Base-by-base conservation (phyloP, 495 filamentous ascomycete species). In the Talaromyces ruber region DNA sequence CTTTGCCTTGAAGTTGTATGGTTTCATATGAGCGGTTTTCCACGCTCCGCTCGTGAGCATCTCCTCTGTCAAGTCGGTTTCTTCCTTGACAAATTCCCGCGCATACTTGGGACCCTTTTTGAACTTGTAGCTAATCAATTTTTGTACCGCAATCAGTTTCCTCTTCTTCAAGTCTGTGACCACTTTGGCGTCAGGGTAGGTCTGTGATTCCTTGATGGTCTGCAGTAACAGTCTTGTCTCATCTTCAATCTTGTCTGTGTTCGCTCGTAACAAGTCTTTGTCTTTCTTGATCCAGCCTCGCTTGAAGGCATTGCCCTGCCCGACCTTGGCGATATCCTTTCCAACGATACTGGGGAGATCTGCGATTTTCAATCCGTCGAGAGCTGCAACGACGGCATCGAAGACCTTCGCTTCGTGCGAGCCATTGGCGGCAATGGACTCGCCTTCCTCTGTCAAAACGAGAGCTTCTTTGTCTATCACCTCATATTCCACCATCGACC, bases 401-500 rank as follows among this genome's bases (percentile, higher is more conserved):
- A 96, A 98, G 56, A 98, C 93, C 67, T 91, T 92, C 61, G 88
- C 93, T 73, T 98, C 94, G 76, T 97, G 93, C 67, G 90, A 94
- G 57, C 94, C 93, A 76, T 96, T 86, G 64, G 83, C 80, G 50
- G 83, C 87, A 69, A 98, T 92, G 61, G 81, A 77, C 64, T 89
- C 81, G 7, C 85, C 93, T 70, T 98, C 93, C 7, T 82, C 72
- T 29, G 93, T 94, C 64, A 98, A 76, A 22, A 86, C 69, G n/a
- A 86, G 81, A 60, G 90, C 84, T 72, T 97, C 92, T 60, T 82
- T 76, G 60, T 96, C 92, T 26, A 88, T 79, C 24, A 88, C 87
- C 52, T 96, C 86, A 75, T 95, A 97, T 61, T 79, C 74, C 64
- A 97, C 79, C 92, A 98, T 97, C 28, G 85, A 82, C 63, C 94